phyloP scores from a whole-genome alignment of 192 early-diverging fungal genomes.

The Coemansia sp. region DNA sequence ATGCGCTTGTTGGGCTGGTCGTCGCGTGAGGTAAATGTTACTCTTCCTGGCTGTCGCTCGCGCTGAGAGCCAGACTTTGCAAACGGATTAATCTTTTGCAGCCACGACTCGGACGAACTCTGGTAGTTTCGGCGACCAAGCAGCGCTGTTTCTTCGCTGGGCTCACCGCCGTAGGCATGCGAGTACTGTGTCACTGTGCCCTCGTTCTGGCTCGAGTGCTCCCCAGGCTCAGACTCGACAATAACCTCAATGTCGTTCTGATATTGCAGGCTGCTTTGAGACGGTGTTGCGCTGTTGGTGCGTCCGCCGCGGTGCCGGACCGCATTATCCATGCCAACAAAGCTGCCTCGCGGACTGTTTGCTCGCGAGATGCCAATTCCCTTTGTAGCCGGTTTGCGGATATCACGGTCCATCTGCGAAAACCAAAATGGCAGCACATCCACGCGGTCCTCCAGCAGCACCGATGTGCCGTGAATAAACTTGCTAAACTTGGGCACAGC shows the following conservation, averaged over 20 bases:
- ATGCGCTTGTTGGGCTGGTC: conserved; percentile 63
- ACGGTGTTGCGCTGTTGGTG: conserved; percentile 18
- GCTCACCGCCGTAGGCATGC: conserved; percentile 14
- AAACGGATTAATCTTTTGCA: conserved; percentile 41
- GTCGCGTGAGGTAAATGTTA: conserved; percentile 26
- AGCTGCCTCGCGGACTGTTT: conserved; percentile 47
- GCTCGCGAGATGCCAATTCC: conserved; percentile 53
- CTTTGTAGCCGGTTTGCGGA: conserved; percentile 74
- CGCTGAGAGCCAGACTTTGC: neutral
- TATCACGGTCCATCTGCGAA: conserved; percentile 91
- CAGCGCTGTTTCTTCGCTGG: conserved; percentile 30
- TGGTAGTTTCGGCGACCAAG: conserved; percentile 13
- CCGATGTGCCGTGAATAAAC: conserved; percentile 93
- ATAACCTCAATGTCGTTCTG: conserved; percentile 40
- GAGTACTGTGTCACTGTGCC: conserved; percentile 30
- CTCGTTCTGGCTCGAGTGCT: conserved; percentile 40
- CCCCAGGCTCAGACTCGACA: conserved; percentile 38
- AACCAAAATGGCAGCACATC: conserved; percentile 92
- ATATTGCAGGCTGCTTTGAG: conserved; percentile 25
- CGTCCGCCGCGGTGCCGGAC: conserved; percentile 17
- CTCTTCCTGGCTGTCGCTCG: conserved; percentile 12
- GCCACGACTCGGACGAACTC: conserved; percentile 18
- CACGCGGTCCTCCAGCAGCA: conserved; percentile 77
- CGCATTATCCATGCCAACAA: conserved; percentile 31
- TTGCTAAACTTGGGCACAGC: conserved; percentile 98